Evolutionary conservation across 176 grass and related monocot species (phyloP).

Genomic region (Secale cereale): DNA sequence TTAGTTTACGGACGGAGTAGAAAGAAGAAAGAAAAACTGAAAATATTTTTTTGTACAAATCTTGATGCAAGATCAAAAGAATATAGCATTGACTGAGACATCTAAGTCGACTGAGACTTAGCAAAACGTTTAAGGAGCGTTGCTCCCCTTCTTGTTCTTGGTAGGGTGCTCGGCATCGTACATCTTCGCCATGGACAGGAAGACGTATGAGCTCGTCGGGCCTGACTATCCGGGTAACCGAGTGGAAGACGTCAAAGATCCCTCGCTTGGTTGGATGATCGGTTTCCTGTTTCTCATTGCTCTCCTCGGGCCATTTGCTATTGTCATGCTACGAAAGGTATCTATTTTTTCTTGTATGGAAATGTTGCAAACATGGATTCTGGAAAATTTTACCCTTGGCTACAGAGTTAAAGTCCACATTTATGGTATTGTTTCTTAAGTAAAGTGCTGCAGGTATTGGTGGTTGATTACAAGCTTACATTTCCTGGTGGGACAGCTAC

Average conservation of each 20-base stretch:
- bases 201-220: conserved; percentile 37
- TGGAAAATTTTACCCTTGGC: not conserved
- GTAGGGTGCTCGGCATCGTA: conserved; percentile 35
- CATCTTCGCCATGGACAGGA: conserved; percentile 43
- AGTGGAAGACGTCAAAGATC: conserved; percentile 34
- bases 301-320: conserved; percentile 40
- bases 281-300: conserved; percentile 37
- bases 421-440: not conserved
- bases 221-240: conserved; percentile 42
- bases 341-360: not conserved
- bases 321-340: conserved; percentile 48
- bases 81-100: no score
- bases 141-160: no score
- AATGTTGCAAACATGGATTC: not conserved
- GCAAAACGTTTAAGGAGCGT: no score
- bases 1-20: no score
- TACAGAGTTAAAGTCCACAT: not conserved
- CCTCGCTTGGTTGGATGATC: conserved; percentile 47
- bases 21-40: no score
- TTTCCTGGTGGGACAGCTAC: conserved; percentile 54
- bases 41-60: no score
- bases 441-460: conserved; percentile 36
- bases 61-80: no score
- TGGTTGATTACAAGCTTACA: conserved; percentile 48
- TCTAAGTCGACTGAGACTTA: no score